Evolutionary conservation across 2,329 filamentous ascomycete species (phyloP), one percentile per base, ranked within the genome.

Genomic region (Claviceps pusilla): DNA sequence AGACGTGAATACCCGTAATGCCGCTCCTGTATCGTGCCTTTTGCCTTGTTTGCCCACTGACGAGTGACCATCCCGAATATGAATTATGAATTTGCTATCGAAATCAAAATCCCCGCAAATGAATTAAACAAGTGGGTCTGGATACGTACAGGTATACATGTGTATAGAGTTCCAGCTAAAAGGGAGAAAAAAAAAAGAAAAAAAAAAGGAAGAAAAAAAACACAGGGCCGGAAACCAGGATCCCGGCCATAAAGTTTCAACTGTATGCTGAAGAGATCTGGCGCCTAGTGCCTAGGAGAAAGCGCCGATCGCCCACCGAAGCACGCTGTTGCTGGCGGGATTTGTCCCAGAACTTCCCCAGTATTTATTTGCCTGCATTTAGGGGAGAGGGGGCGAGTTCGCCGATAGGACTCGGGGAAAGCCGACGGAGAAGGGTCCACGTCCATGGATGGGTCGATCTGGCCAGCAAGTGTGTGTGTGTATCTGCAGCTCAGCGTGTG

Each of bases 151-250:
- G 4, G 7, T 6, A 14, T 16, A 41, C 12, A 5, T 45, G 11
- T 28, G 2, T 10, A 37, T 37, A 37, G 10, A 10, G 6, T 43
- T 43, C 11, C 9, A 29, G 24, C 35, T 4, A 42, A 16, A 31
- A 29, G 2, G 7, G 7, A 31, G 9, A 41, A 24, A n/a, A 48
- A 19, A n/a, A 28, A 11, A 24, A 6, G 42, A 16, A 29, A 24
- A n/a, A 35, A 35, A n/a, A 10, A 50, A 14, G n/a, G 16, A 5
- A 12, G 7, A 50, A 5, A 28, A 24, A n/a, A 48, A 35, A n/a
- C 11, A 10, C 3, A 7, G 37, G 50, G 54, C 54, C 50, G 54
- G 50, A 47, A 55, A 35, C 54, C 50, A 52, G 54, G 50, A 52
- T 55, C 37, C 19, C 50, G 54, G 54, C 54, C 54, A 52, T 29